Percentiles rank a stretch among this genome's conserved stretches.
These are phyloP conservation scores for Apiospora koreana DNA, from an alignment of 2,329 filamentous ascomycete genomes.

Conservation along the genomic window DNA sequence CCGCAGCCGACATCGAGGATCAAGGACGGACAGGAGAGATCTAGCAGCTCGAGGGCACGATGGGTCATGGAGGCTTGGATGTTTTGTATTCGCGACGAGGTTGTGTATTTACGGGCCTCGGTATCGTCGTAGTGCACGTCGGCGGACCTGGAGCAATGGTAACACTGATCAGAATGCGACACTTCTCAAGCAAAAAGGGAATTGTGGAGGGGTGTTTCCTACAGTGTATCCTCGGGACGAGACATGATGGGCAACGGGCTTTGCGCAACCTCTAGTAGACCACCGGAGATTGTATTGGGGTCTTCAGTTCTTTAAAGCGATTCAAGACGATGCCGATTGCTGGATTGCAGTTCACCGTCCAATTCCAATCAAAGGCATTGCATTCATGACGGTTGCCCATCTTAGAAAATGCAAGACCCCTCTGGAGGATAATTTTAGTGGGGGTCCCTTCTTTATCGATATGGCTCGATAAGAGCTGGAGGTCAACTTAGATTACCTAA, in stretches of 20 bases:
- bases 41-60: constrained; percentile 87
- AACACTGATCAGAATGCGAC: neutral
- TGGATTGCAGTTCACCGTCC: neutral
- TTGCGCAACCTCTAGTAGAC: neutral
- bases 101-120: constrained; percentile 97
- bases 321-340: neutral
- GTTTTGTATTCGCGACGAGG: constrained; percentile 89
- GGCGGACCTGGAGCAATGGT: constrained; percentile 65
- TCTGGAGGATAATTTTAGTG: neutral
- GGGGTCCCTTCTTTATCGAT: neutral
- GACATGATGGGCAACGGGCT: constrained; percentile 67
- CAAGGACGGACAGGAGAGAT: constrained; percentile 75
- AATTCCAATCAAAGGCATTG: neutral
- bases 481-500: too few relatives aligned
- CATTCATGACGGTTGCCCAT: neutral
- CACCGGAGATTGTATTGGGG: neutral
- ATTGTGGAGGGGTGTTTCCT: constrained; percentile 35
- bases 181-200: constrained; percentile 14
- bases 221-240: constrained; percentile 94
- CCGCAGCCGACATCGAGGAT: constrained; percentile 98
- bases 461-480: neutral
- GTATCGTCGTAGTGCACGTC: constrained; percentile 97
- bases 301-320: neutral
- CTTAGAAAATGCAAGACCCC: constrained; percentile 3
- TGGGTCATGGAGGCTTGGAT: constrained; percentile 95